phyloP scores from a whole-genome alignment of 257 asterid species.

The Cruciata laevipes region DNA sequence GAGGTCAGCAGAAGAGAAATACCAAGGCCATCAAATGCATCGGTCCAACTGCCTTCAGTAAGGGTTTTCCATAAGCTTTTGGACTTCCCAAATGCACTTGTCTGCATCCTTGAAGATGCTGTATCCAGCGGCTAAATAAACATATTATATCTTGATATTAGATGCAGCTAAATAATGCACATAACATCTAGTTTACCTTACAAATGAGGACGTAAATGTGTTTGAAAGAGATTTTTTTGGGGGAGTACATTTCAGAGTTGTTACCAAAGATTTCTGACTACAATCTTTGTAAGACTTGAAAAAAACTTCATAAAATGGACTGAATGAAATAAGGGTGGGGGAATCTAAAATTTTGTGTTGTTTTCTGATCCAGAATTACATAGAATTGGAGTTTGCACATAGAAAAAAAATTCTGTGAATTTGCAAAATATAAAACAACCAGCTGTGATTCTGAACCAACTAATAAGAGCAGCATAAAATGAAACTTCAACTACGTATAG shows the following conservation, averaged over 20 bases:
- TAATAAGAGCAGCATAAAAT: neutral
- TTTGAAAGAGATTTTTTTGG: neutral
- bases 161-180: constrained; percentile 2
- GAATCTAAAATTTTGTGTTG: neutral
- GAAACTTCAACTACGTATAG: neutral
- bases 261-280: neutral
- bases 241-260: neutral
- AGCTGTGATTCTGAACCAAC: neutral
- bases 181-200: neutral
- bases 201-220: neutral
- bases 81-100: constrained; percentile 44
- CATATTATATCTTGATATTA: neutral
- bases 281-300: neutral
- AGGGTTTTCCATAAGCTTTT: constrained; percentile 34
- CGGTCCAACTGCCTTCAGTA: constrained; percentile 39
- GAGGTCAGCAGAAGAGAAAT: constrained; percentile 40
- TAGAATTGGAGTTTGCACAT: neutral
- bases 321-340: neutral
- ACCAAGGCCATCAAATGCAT: constrained; percentile 46
- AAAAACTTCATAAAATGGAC: neutral
- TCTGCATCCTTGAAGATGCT: constrained; percentile 46
- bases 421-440: neutral
- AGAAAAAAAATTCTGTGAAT: neutral
- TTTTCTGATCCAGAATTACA: neutral
- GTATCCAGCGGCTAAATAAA: constrained; percentile 36